These are phyloP conservation scores for Bryoerythrophyllum caledonicum DNA, from an alignment of 225 moss, liverwort and hornwort species.

Conservation along the genomic window DNA sequence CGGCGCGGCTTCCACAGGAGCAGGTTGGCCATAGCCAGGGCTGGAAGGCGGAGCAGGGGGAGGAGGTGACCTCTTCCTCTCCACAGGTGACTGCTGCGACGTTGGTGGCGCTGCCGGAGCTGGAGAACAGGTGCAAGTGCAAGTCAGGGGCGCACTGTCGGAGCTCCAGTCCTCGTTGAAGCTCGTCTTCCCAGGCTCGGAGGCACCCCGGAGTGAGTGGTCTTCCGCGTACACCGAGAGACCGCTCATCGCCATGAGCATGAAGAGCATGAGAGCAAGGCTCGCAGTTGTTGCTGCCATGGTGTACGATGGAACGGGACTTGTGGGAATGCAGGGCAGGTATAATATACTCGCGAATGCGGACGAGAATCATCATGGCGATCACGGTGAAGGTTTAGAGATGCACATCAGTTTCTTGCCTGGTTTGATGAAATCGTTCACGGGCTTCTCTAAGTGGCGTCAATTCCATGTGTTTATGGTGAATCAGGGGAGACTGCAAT, in stretches of 20 bases:
- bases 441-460: background rate
- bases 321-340: conserved; percentile 5
- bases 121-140: conserved; percentile 30
- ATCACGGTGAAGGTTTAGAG: background rate
- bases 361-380: background rate
- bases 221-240: conserved; percentile 5
- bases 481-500: background rate
- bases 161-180: conserved; percentile 24
- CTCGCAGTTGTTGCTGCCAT: conserved; percentile 22
- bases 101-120: conserved; percentile 4
- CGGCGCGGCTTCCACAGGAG: conserved; percentile 26
- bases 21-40: conserved; percentile 14
- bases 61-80: conserved; percentile 19
- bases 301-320: background rate
- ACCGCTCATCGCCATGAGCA: conserved; percentile 10
- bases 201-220: background rate
- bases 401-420: background rate
- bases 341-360: conserved; percentile 9
- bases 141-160: conserved; percentile 19
- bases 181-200: conserved; percentile 18
- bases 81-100: conserved; percentile 16
- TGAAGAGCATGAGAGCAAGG: background rate
- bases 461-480: background rate
- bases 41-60: conserved; percentile 10
- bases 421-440: background rate